Evolutionary conservation across 2,329 filamentous ascomycete genomes (phyloP).

Genomic region (Penicillium sp.): DNA sequence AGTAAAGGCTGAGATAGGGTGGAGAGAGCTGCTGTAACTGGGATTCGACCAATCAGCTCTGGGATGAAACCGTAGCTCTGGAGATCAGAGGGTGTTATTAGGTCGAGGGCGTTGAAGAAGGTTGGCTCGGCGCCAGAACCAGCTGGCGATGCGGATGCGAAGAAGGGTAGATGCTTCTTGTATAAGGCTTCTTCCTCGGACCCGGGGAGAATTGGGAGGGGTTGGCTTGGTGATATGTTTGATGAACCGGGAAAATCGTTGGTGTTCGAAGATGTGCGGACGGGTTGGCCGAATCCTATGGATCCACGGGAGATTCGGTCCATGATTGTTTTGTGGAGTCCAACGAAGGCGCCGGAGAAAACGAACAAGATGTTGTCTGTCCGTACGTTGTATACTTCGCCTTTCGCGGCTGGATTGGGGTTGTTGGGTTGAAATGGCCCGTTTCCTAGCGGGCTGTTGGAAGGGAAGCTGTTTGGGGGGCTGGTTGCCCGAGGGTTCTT

Average conservation of each 20-base stretch:
- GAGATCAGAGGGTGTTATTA: constrained; percentile 73
- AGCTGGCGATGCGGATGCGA: constrained; percentile 55
- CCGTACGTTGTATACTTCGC: constrained; percentile 71
- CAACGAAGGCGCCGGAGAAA: constrained; percentile 92
- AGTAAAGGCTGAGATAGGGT: constrained; percentile 69
- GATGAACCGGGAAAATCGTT: constrained; percentile 27
- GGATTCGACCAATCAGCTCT: constrained; percentile 92
- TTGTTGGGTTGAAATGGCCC: constrained; percentile 31
- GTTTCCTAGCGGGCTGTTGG: constrained; percentile 39
- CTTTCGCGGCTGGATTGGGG: constrained; percentile 47
- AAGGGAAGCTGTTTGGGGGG: constrained; percentile 41
- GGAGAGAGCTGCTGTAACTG: constrained; percentile 82
- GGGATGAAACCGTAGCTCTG: constrained; percentile 90
- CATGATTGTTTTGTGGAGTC: constrained; percentile 82
- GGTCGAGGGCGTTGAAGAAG: constrained; percentile 64
- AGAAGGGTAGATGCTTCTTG: constrained; percentile 61
- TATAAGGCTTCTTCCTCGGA: constrained; percentile 66
- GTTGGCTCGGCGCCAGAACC: constrained; percentile 44
- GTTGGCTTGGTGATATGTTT: constrained; percentile 31
- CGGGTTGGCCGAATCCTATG: constrained; percentile 87
- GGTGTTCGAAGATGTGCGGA: constrained; percentile 56
- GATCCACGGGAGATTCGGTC: constrained; percentile 83
- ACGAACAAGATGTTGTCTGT: constrained; percentile 98
- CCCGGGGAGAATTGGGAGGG: constrained; percentile 58
- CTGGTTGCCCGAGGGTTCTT: constrained; percentile 42